These are phyloP conservation scores for Nannochloropsis salina DNA, from an alignment of 108 stramenopile species.

Conservation along the genomic window DNA sequence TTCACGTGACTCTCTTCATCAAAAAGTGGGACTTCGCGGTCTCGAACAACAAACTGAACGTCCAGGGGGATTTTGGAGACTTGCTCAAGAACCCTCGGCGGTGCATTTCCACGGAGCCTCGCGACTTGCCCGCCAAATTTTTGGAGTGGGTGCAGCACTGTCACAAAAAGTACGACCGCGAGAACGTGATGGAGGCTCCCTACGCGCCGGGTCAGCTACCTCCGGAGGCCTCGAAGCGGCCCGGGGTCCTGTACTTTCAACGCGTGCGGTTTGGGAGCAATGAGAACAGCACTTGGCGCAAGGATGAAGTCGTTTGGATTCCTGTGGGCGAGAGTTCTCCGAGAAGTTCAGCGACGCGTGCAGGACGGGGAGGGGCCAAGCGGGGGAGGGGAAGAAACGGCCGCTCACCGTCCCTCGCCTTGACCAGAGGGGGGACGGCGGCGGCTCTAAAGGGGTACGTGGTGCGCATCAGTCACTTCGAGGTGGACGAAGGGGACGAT, in stretches of 20 bases:
- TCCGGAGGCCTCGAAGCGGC: not conserved
- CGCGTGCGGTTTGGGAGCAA: not conserved
- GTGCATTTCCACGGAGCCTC: not conserved
- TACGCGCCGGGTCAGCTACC: not conserved
- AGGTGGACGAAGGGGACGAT: not conserved
- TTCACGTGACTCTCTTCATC: not conserved
- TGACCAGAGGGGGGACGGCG: not conserved
- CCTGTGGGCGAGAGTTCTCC: not conserved
- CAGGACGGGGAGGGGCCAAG: not conserved
- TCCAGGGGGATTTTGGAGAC: not conserved
- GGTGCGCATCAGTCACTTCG: not conserved
- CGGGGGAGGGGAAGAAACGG: not conserved
- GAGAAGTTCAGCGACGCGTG: not conserved
- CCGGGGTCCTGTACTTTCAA: not conserved
- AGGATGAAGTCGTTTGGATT: not conserved
- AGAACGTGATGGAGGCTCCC: not conserved
- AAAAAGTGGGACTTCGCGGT: not conserved
- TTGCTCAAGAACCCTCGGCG: not conserved
- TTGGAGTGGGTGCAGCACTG: not conserved
- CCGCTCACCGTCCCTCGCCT: no score
- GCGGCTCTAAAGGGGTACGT: not conserved
- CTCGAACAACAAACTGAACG: not conserved
- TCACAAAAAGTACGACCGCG: constrained; percentile 17
- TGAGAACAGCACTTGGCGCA: not conserved
- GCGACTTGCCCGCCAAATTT: not conserved